Base-by-base conservation (phyloP, 192 early-diverging fungal genomes). In the Kappamyces sp. region DNA sequence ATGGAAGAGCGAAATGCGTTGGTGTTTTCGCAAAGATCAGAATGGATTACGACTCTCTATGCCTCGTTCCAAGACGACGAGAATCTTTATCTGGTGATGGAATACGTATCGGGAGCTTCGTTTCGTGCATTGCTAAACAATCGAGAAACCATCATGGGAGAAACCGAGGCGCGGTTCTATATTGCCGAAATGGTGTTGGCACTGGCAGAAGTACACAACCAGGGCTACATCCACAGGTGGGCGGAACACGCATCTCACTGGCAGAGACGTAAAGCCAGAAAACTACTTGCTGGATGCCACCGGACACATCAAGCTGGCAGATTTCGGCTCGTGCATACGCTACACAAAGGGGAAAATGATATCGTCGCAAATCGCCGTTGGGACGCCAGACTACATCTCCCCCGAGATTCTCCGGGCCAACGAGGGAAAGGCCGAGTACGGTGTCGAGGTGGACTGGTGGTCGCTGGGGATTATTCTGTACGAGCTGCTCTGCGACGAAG, bases 351-450 rank as follows among this genome's bases (percentile, higher is more conserved):
- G 60, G 55, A 65, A 77, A 57, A 41, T 61, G 66, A 63, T 81
- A 1, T 68, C 71, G 2, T 82, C 83, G 32, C 65, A 73, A 34
- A 72, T 77, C 31, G 83, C 85, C 0, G 86, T 91, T 35, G 87
- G 81, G 15, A 80, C 81, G 8, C 77, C 77, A 82, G 90, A 94
- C 58, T 97, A 97, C 71, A 92, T 95, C 65, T 90, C 92, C 12
- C 94, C 94, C n/a, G 93, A 94, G 65, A 86, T 93, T 31, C 79
- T 93, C n/a, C 79, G 86, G 35, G 88, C 92, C 2, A 82, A 84
- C 40, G 89, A 91, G 66, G 87, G 84, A 3, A 81, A 83, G 48
- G 73, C 67, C 37, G 60, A 66, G 1, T 92, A 90, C 53, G 88
- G 91, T 38, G 64, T 70, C 12, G 82, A 87, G 13, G 86, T 89